Percentiles rank a stretch among this genome's conserved stretches.
Conservation (phyloP, 2,329 filamentous ascomycete genomes). For the Coleophoma eucalyptorum region DNA sequence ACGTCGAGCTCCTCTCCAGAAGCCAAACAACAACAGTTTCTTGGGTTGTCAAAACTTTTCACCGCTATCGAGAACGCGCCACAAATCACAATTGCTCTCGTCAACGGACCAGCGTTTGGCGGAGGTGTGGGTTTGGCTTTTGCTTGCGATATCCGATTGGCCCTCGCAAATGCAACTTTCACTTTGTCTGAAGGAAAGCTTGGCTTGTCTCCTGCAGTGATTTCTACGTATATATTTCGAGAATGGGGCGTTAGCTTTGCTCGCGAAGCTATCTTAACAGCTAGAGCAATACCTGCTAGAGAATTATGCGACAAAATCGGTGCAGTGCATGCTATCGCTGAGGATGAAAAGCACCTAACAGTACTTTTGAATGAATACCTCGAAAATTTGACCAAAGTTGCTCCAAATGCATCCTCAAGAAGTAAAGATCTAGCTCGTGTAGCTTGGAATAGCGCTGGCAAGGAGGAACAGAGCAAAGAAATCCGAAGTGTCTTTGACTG, state of each 20-base stretch:
- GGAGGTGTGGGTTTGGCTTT: constrained; percentile 38
- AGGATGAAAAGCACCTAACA: not conserved
- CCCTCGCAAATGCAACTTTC: constrained; percentile 9
- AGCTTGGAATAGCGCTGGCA: not conserved
- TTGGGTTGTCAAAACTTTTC: constrained; percentile 25
- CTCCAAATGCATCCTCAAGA: not conserved
- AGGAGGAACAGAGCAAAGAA: not conserved
- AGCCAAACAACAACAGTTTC: constrained; percentile 8
- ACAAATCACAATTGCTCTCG: constrained; percentile 34
- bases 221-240: constrained; percentile 33
- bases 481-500: not conserved
- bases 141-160: constrained; percentile 33
- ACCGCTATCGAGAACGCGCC: constrained; percentile 32
- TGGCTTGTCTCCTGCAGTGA: constrained; percentile 31
- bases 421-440: not conserved
- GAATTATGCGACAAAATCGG: constrained; percentile 18
- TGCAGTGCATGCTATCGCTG: not conserved
- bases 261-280: constrained; percentile 33
- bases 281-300: constrained; percentile 20
- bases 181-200: constrained; percentile 36
- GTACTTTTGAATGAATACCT: not conserved
- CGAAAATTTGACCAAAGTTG: not conserved
- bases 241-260: constrained; percentile 33
- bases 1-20: too few species aligned
- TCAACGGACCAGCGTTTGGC: constrained; percentile 38